These are phyloP conservation scores for Neonectria neomacrospora DNA, from an alignment of 2,329 filamentous ascomycete genomes.

Conservation along the genomic window DNA sequence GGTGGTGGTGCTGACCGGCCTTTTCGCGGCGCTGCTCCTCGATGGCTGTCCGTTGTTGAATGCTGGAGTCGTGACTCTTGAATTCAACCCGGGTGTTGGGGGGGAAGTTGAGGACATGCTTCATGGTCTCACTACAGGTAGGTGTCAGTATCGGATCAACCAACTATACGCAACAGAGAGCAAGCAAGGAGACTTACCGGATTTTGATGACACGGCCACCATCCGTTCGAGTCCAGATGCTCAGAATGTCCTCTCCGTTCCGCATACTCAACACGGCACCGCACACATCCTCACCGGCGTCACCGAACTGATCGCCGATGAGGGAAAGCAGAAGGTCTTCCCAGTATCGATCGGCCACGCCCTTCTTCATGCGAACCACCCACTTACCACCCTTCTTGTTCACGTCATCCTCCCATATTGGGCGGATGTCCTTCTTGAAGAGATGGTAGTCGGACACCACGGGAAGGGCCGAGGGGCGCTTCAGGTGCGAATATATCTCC, in stretches of 20 bases:
- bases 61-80: slow-evolving; percentile 96
- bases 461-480: slow-evolving; percentile 86
- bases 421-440: slow-evolving; percentile 95
- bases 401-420: slow-evolving; percentile 98
- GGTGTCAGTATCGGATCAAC: slow-evolving; percentile 33
- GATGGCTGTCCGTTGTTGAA: slow-evolving; percentile 88
- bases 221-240: slow-evolving; percentile 96
- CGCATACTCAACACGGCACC: slow-evolving; percentile 94
- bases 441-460: slow-evolving; percentile 98
- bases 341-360: slow-evolving; percentile 96
- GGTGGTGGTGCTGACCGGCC: slow-evolving; percentile 60
- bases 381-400: slow-evolving; percentile 98
- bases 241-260: slow-evolving; percentile 96
- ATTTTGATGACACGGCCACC: slow-evolving; percentile 96
- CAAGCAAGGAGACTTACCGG: slow-evolving; percentile 69
- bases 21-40: slow-evolving; percentile 94
- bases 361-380: slow-evolving; percentile 97
- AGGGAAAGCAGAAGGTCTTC: slow-evolving; percentile 92
- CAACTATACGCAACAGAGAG: background rate
- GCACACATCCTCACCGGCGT: slow-evolving; percentile 93
- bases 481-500: slow-evolving; percentile 87
- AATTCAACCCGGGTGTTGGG: slow-evolving; percentile 91
- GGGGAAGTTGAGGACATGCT: slow-evolving; percentile 86
- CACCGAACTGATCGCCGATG: slow-evolving; percentile 92
- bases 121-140: slow-evolving; percentile 85